These are phyloP conservation scores for Cerioporus squamosus DNA, from an alignment of 1,284 basidiomycete genomes.

Conservation along the genomic window DNA sequence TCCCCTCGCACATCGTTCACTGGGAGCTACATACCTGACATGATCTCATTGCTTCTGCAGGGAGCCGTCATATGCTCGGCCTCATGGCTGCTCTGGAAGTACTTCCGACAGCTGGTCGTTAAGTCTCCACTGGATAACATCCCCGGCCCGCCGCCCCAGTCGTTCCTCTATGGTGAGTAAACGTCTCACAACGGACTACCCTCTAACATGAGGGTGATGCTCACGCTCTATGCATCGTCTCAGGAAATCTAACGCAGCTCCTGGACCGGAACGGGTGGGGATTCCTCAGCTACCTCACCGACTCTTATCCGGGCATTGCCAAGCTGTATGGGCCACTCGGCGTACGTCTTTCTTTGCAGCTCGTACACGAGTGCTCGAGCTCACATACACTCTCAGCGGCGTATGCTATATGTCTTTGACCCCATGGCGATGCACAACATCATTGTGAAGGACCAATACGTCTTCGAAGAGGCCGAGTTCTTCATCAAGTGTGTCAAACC, in stretches of 20 bases:
- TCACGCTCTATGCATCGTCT: too few species aligned
- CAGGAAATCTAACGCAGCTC: constrained; percentile 18
- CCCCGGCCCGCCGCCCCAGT: constrained; percentile 5
- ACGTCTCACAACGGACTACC: neutral
- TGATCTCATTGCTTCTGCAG: neutral
- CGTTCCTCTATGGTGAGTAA: constrained; percentile 10
- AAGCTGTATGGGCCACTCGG: constrained; percentile 11
- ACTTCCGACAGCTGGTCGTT: neutral
- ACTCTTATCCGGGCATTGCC: constrained; percentile 9
- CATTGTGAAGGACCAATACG: constrained; percentile 36
- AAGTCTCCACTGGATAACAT: constrained; percentile 1
- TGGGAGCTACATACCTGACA: neutral
- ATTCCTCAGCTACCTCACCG: constrained; percentile 7
- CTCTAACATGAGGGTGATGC: neutral
- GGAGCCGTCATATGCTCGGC: neutral
- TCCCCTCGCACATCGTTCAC: too few species aligned
- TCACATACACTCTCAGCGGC: neutral
- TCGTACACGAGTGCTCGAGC: neutral
- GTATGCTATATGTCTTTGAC: constrained; percentile 29
- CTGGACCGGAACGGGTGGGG: constrained; percentile 17
- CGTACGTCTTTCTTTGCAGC: neutral
- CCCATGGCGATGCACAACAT: constrained; percentile 34
- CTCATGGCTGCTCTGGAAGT: neutral
- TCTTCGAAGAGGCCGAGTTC: constrained; percentile 29
- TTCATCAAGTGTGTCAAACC: constrained; percentile 8